Base-by-base conservation (phyloP, 108 stramenopile species). In the Cyclotella cryptica region DNA sequence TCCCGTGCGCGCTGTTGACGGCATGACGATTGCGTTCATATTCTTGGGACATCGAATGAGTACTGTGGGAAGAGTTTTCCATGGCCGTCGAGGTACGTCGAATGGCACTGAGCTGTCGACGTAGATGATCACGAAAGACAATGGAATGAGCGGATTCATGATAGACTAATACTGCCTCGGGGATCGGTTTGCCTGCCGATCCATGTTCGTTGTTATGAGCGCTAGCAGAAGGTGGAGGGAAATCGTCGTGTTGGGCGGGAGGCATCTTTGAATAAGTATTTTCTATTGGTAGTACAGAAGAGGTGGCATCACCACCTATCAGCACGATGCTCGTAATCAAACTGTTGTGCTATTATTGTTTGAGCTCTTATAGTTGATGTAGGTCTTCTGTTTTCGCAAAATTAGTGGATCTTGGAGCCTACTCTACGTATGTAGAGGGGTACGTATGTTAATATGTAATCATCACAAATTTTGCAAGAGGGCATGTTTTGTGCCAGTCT, bases 71-170 rank as follows among this genome's bases (percentile, higher is more conserved):
- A 10, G 80, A 72, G 13, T 21, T 51, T 49, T 77, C 79, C 63
- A 73, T 58, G 19, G 45, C 57, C 1, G 71, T 54, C 12, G 78
- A 74, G 8, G 82, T 66, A 13, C 53, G 60, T 35, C 81, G 71
- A 45, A 76, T 82, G 10, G 72, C 70, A 58, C 69, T 73, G 22
- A 74, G 79, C 40, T 85, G 84, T 13, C 92, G 79, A 40, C 92
- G 84, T 3, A 93, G 41, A 68, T 91, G 86, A 79, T 96, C 93
- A 11, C 95, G 92, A 90, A 96, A 96, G 35, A 96, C 95, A 69
- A 96, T 96, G 63, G 85, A 86, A 12, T 92, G 88, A 9, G 95
- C 95, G 11, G 82, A 86, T 72, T 93, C 95, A 71, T 96, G 95
- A 54, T 96, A 96, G 11, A 93, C 90, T 26, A 86, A 40, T 51